Evolutionary conservation across 2,329 filamentous ascomycete genomes (phyloP).

Genomic region (Blastomyces parvus): DNA sequence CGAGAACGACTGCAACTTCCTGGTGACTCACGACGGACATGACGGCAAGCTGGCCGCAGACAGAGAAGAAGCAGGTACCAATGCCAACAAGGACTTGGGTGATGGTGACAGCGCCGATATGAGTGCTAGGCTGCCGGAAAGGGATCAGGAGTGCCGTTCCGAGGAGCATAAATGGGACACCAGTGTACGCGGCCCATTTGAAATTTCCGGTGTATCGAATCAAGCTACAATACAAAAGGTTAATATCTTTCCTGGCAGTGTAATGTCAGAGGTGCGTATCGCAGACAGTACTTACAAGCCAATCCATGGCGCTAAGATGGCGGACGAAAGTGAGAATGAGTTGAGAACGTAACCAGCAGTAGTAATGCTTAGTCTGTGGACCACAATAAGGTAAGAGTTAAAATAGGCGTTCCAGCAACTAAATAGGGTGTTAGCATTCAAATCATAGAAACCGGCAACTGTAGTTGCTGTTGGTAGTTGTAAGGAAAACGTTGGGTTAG

Average conservation of each 20-base stretch:
- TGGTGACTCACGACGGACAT: conserved; percentile 45
- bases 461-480: not conserved
- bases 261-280: not conserved
- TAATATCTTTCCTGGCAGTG: not conserved
- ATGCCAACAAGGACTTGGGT: conserved; percentile 45
- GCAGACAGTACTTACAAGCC: conserved; percentile 24
- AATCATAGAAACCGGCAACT: not conserved
- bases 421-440: not conserved
- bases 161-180: conserved; percentile 41
- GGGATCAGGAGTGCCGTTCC: conserved; percentile 45
- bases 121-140: conserved; percentile 40
- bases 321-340: conserved; percentile 42
- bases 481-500: not conserved
- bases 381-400: conserved; percentile 44
- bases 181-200: conserved; percentile 41
- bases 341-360: conserved; percentile 37
- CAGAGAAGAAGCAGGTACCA: conserved; percentile 42
- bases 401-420: conserved; percentile 45
- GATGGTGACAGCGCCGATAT: conserved; percentile 44
- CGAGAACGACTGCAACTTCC: conserved; percentile 36
- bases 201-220: conserved; percentile 42
- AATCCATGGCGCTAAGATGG: conserved; percentile 38
- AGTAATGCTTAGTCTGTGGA: conserved; percentile 36
- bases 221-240: conserved; percentile 13
- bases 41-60: conserved; percentile 47